A percentile compares a stretch with the other conserved stretches of the same genome.
Evolutionary conservation across 441 rosid genomes (phyloP).

Genomic region (Gossypium aridum): DNA sequence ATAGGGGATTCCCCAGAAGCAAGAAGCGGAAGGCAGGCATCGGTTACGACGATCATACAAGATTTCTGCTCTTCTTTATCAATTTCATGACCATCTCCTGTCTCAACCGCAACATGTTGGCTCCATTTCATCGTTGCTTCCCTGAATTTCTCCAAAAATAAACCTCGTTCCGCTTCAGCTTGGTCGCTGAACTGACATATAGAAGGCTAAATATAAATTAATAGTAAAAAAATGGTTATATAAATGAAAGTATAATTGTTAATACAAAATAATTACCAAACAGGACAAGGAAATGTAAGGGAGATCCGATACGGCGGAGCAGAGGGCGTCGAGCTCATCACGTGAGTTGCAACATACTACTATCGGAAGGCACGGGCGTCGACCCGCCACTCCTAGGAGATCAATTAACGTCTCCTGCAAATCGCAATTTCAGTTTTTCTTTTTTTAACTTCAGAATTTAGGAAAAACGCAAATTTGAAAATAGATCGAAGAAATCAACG

Average conservation of each 20-base stretch:
- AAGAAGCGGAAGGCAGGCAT: conserved; percentile 72
- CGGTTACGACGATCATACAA: conserved; percentile 62
- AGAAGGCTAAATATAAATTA: neutral
- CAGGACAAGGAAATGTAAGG: conserved; percentile 54
- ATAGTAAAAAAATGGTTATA: neutral
- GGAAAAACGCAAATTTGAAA: neutral
- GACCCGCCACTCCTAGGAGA: conserved; percentile 54
- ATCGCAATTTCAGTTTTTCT: neutral
- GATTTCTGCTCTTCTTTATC: conserved; percentile 47
- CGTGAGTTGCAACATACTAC: conserved; percentile 82
- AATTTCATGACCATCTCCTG: conserved; percentile 29
- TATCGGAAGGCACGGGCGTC: conserved; percentile 63
- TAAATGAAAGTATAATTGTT: neutral
- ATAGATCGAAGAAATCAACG: neutral
- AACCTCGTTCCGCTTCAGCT: conserved; percentile 51
- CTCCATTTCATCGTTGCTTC: conserved; percentile 51
- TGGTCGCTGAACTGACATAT: conserved; percentile 65
- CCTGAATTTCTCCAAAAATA: conserved; percentile 52
- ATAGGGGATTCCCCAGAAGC: conserved; percentile 59
- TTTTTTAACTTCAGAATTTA: neutral
- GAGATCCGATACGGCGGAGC: conserved; percentile 61
- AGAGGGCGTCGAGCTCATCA: conserved; percentile 83
- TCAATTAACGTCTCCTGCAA: conserved; percentile 69
- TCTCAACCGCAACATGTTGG: conserved; percentile 28
- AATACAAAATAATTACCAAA: conserved; percentile 38